These are phyloP conservation scores for Gracilaria domingensis DNA, from an alignment of 23 red algal genomes.

Conservation along the genomic window DNA sequence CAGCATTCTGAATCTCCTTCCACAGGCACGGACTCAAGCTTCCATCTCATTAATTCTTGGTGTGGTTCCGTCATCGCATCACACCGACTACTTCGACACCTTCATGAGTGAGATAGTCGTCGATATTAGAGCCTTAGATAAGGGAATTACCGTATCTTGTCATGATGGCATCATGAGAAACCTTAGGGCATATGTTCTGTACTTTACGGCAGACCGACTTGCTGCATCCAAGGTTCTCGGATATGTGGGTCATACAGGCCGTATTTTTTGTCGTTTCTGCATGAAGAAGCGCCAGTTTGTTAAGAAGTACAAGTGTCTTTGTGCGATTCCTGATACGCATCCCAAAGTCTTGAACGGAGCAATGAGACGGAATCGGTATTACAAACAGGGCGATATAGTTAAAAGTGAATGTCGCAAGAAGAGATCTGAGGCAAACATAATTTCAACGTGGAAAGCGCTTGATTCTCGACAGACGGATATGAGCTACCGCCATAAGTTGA, in stretches of 20 bases:
- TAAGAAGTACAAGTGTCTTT: not conserved
- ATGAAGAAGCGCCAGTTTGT: not conserved
- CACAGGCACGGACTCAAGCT: not conserved
- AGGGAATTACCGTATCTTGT: not conserved
- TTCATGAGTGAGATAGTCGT: not conserved
- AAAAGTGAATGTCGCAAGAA: not conserved
- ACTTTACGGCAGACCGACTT: not conserved
- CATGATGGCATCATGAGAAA: not conserved
- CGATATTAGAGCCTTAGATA: not conserved
- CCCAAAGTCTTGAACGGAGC: not conserved
- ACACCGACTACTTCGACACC: not conserved
- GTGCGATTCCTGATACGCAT: not conserved
- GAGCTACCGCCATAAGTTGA: not conserved
- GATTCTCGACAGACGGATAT: not conserved
- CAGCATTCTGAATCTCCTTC: not conserved
- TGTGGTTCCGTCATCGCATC: not conserved
- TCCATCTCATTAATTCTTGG: not conserved
- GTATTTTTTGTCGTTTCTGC: not conserved
- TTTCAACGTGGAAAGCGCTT: not conserved
- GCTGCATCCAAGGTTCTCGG: constrained; percentile 8
- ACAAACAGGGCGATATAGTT: not conserved
- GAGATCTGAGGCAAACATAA: not conserved
- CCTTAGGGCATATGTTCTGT: not conserved
- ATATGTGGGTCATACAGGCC: not conserved
- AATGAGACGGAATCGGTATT: no score